phyloP scores from a whole-genome alignment of 176 grass and related monocot species.

The Zoysia japonica region DNA sequence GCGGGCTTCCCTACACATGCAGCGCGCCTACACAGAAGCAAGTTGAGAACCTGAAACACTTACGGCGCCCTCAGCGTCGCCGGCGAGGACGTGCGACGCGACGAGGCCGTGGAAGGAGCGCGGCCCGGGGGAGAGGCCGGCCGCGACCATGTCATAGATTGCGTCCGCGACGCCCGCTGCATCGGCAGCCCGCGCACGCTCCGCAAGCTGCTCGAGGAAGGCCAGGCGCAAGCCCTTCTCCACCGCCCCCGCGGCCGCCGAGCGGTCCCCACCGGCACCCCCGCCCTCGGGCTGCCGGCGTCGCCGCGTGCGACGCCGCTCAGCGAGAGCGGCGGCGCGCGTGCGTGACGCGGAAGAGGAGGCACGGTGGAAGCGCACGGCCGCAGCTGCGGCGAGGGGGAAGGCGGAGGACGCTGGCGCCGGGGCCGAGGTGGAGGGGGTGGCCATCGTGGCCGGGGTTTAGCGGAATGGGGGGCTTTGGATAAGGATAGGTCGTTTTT shows the following conservation, averaged over 20 bases:
- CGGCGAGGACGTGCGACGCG: conserved; percentile 73
- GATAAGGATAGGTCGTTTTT: conserved; percentile 36
- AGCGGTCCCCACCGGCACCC: conserved; percentile 54
- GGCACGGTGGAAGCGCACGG: conserved; percentile 37
- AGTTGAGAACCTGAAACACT: conserved; percentile 10
- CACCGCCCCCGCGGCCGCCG: conserved; percentile 44
- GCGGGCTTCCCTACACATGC: background rate
- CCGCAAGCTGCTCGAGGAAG: conserved; percentile 80
- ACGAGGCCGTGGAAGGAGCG: conserved; percentile 95
- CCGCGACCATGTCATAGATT: conserved; percentile 97
- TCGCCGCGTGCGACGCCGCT: conserved; percentile 60
- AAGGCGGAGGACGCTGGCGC: conserved; percentile 45
- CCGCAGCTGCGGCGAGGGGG: conserved; percentile 42
- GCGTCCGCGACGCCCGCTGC: conserved; percentile 60
- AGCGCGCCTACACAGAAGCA: background rate
- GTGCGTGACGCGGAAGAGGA: conserved; percentile 1
- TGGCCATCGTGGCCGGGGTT: conserved; percentile 64
- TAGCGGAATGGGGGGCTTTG: conserved; percentile 52
- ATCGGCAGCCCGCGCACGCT: conserved; percentile 58
- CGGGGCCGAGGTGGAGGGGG: conserved; percentile 43
- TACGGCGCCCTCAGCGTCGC: conserved; percentile 87
- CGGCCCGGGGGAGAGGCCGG: conserved; percentile 77
- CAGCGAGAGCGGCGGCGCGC: conserved; percentile 40
- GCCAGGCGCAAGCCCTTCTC: conserved; percentile 71
- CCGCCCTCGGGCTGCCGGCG: conserved; percentile 49